Evolutionary conservation across 1,284 basidiomycete species (phyloP), one percentile per base, ranked within the genome.

Genomic region (Cryptococcus wingfieldii): DNA sequence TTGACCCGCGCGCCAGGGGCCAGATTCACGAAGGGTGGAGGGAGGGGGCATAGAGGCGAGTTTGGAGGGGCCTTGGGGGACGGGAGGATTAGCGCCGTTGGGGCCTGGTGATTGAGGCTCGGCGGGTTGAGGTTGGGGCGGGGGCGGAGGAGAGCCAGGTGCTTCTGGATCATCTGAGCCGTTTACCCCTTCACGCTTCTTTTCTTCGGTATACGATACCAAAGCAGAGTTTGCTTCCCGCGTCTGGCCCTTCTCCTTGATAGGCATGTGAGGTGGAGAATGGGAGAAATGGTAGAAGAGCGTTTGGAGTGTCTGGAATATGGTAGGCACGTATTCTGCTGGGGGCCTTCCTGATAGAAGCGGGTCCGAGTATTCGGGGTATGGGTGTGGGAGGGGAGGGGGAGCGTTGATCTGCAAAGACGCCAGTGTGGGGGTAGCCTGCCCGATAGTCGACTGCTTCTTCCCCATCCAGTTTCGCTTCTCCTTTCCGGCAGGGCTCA

Each of bases 291-390:
- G 83, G 25, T 86, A 74, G 75, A 91, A 97, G n/a, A 97, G 80
- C 10, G 91, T 88, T 59, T 90, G 90, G 46, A 97, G 83, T 18
- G 93, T 90, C 38, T 90, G 87, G 70, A 93, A 87, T 52, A 97
- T 84, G 3, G 88, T 88, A 0, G 84, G 75, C 18, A 84, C 68
- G 5, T 74, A 64, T 82, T 86, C 59, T 84, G 87, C 63, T 10
- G 37, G 28, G 31, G 46, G 46, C 25, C 12, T 28, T 5, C 19
- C n/a, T 16, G 38, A 18, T 14, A 50, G 38, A 28, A 38, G 23
- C 13, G 31, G 31, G 37, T 50, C 48, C 10, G 12, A n/a, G 19
- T 18, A 19, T 14, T 50, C 18, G 19, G 48, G 48, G 19, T 12
- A 38, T 13, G 48, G 45, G 53, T 55, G 47, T 25, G 46, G 53